Evolutionary conservation across 306 rosid genomes (phyloP), one percentile per base, ranked within the genome.

Genomic region (Trifolium dubium): DNA sequence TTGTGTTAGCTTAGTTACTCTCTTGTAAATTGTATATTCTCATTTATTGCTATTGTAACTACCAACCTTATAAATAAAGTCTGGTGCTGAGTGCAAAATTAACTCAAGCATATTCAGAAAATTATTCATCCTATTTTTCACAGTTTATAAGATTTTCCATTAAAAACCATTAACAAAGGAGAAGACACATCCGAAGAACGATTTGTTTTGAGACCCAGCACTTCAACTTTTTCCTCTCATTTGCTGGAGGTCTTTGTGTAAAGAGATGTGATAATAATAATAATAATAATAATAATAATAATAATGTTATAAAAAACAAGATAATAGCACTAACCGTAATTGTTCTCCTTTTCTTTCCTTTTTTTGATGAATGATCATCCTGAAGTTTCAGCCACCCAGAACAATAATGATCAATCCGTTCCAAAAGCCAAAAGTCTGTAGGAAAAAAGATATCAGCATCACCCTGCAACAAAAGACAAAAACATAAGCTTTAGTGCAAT

Each of bases 381-480:
- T 71, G 77, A 55, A 79, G 81, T 77, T 86, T 89, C 79, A 77
- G 72, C 96, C 91, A 87, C 65, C 98, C 96, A 41, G 98, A 91
- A 82, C 97, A 89, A 79, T 84, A 89, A 89, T 93, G 97, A 56
- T 93, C 98, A 8, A 93, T 86, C 55, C 55, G 88, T 77, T 93
- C 98, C 83, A 93, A 83, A 78, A 93, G 84, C 87, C 87, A 74
- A 74, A 93, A 93, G 87, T 89, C 98, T 2, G 98, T 93, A 43
- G 98, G 97, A 77, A 93, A 91, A 74, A 93, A 93, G 58, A 93
- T 89, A 82, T 93, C 98, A 40, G 96, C 98, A 47, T 93, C 97
- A 72, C 98, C 98, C 98, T 93, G 90, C 72, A 41, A 71, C 44
- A 35, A 76, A 65, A 81, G 59, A 66, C 46, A 67, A 60, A 77